Percentiles rank a stretch among this genome's conserved stretches.
Conservation (phyloP, 805 yeast genomes). For the Cyberlindnera maritima region DNA sequence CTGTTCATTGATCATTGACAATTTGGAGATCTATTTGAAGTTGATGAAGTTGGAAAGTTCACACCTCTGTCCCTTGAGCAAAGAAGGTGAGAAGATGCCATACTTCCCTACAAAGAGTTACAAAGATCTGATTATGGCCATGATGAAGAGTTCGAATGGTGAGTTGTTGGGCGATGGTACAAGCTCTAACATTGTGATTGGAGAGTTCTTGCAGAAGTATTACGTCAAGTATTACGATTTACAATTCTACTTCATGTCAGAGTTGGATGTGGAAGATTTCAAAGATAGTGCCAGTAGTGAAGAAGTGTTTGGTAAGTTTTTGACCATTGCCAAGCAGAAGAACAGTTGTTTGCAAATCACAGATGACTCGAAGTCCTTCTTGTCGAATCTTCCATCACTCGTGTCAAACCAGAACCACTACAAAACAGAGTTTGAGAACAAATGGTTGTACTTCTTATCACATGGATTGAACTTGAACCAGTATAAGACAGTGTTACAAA, state of each 20-base stretch:
- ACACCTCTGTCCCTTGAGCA: conserved; percentile 44
- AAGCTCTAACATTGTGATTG: conserved; percentile 43
- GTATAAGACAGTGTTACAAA: conserved; percentile 63
- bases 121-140: conserved; percentile 38
- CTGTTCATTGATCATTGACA: conserved; percentile 50
- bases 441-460: conserved; percentile 58
- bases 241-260: conserved; percentile 67
- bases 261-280: conserved; percentile 33
- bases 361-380: conserved; percentile 37
- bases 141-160: conserved; percentile 37
- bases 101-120: conserved; percentile 61
- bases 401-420: conserved; percentile 43
- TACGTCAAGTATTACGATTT: conserved; percentile 69
- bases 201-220: conserved; percentile 56
- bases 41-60: conserved; percentile 54
- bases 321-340: conserved; percentile 36
- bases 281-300: conserved; percentile 12
- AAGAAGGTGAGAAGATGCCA: conserved; percentile 35
- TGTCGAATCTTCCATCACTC: conserved; percentile 45
- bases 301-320: conserved; percentile 35
- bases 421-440: conserved; percentile 64
- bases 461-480: conserved; percentile 47
- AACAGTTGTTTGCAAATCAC: conserved; percentile 32
- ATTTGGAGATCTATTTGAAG: conserved; percentile 53
- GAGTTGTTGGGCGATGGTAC: conserved; percentile 45